phyloP scores from a whole-genome alignment of 2,329 filamentous ascomycete genomes.

The Talaromyces sp. region DNA sequence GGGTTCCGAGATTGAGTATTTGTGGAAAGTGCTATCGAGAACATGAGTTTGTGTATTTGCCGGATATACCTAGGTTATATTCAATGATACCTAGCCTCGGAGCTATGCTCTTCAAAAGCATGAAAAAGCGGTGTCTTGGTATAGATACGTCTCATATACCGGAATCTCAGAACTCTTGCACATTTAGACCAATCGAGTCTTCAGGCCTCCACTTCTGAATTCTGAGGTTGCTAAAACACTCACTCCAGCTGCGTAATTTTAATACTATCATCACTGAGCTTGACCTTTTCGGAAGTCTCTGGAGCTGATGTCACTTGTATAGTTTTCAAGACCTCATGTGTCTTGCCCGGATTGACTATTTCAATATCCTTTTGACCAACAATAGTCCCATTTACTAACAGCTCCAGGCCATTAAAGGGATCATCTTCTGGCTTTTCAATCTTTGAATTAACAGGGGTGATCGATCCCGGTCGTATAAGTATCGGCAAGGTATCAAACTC shows the following conservation, averaged over 20 bases:
- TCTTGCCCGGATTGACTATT: slow-evolving; percentile 12
- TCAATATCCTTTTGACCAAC: neutral
- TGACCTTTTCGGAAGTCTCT: neutral
- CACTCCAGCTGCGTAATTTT: neutral
- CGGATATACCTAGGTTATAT: too few species aligned
- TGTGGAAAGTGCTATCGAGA: too few species aligned
- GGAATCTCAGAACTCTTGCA: too few species aligned
- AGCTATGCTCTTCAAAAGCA: too few species aligned
- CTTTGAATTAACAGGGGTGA: slow-evolving; percentile 10
- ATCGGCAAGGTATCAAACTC: slow-evolving; percentile 58
- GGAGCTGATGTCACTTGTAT: neutral
- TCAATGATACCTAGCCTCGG: too few species aligned
- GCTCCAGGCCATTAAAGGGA: slow-evolving; percentile 10
- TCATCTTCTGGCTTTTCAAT: slow-evolving; percentile 13
- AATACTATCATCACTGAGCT: neutral
- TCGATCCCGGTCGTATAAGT: slow-evolving; percentile 51
- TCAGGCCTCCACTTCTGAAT: neutral
- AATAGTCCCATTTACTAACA: slow-evolving; percentile 10
- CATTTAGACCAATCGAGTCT: neutral
- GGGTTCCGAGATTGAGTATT: too few species aligned
- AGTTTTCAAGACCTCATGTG: slow-evolving; percentile 45
- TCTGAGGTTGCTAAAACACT: neutral
- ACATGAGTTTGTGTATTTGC: too few species aligned
- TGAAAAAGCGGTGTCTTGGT: too few species aligned
- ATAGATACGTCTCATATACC: too few species aligned